Evolutionary conservation across 2,329 filamentous ascomycete genomes (phyloP).

Genomic region (Aspergillus melleus): DNA sequence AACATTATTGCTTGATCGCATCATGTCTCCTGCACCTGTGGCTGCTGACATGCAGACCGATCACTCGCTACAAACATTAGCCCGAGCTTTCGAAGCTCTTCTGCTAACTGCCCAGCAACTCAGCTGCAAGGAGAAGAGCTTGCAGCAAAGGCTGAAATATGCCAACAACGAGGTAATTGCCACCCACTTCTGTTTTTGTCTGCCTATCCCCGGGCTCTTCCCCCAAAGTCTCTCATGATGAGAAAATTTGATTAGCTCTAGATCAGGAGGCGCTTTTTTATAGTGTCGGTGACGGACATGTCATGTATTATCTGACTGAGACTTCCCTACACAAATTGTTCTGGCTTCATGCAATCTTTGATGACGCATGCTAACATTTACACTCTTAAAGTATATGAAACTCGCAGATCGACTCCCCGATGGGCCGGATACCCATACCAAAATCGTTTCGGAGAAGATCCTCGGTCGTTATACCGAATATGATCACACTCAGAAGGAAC

Average conservation of each 20-base stretch:
- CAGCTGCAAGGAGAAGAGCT: constrained; percentile 39
- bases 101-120: constrained; percentile 42
- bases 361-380: constrained; percentile 28
- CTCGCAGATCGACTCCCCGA: constrained; percentile 32
- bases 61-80: constrained; percentile 38
- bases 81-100: constrained; percentile 44
- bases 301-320: constrained; percentile 56
- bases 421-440: constrained; percentile 32
- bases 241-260: constrained; percentile 71
- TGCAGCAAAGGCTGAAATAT: constrained; percentile 39
- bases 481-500: constrained; percentile 55
- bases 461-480: constrained; percentile 31
- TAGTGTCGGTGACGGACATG: constrained; percentile 64
- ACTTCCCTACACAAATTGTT: constrained; percentile 24
- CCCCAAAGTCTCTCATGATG: constrained; percentile 45
- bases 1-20: constrained; percentile 21
- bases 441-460: constrained; percentile 31
- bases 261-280: constrained; percentile 67
- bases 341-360: constrained; percentile 17
- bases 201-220: constrained; percentile 3
- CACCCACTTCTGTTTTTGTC: constrained; percentile 4
- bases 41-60: constrained; percentile 32
- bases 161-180: constrained; percentile 42
- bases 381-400: constrained; percentile 33
- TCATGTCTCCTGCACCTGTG: constrained; percentile 36